Evolutionary conservation across 768 basidiomycete genomes (phyloP).

Genomic region (Leccinum boreale): DNA sequence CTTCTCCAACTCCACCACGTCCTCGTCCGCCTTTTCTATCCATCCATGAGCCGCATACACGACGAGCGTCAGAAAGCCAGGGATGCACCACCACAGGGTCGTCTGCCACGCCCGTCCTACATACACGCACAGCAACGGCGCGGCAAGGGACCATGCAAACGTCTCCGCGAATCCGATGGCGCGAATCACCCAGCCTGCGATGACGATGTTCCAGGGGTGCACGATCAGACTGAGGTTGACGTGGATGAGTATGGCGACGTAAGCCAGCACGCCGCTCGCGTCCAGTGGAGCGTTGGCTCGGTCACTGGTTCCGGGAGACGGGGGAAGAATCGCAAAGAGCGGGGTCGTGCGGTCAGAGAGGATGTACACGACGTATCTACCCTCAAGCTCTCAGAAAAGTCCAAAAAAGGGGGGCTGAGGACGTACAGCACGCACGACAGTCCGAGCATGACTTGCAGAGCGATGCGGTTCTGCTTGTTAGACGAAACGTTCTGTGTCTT

Average conservation of each 20-base stretch:
- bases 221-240: slow-evolving; percentile 45
- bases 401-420: neutral
- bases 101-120: slow-evolving; percentile 51
- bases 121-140: slow-evolving; percentile 48
- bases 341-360: slow-evolving; percentile 46
- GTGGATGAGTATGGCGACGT: slow-evolving; percentile 50
- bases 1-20: slow-evolving; percentile 48
- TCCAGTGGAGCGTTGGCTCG: slow-evolving; percentile 36
- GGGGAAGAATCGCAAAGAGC: slow-evolving; percentile 42
- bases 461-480: slow-evolving; percentile 39
- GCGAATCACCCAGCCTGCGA: slow-evolving; percentile 25
- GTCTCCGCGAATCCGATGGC: slow-evolving; percentile 30
- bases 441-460: slow-evolving; percentile 40
- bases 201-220: slow-evolving; percentile 34
- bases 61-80: slow-evolving; percentile 40
- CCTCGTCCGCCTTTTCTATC: slow-evolving; percentile 43
- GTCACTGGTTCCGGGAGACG: slow-evolving; percentile 7
- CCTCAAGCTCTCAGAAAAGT: slow-evolving; percentile 5
- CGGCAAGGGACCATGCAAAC: slow-evolving; percentile 42
- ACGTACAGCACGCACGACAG: slow-evolving; percentile 48
- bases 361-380: slow-evolving; percentile 49
- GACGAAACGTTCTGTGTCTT: slow-evolving; percentile 42
- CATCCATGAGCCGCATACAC: slow-evolving; percentile 45
- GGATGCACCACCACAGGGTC: slow-evolving; percentile 50
- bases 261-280: slow-evolving; percentile 42